Conservation (phyloP, 1,139 yeast genomes). For the Debaryomyces subglobosus region DNA sequence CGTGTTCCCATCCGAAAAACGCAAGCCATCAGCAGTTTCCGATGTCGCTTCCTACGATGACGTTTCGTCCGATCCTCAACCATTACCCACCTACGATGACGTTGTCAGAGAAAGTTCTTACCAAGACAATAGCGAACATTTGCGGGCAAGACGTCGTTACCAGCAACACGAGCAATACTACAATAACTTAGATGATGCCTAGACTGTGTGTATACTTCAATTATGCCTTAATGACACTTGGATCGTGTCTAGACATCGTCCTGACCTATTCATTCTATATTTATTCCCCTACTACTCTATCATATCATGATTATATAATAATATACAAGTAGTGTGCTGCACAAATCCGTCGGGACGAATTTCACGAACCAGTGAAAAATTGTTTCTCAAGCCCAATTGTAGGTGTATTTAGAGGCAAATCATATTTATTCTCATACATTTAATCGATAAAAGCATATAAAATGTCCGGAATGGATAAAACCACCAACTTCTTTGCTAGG, state of each 20-base stretch:
- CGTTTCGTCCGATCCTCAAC: slow-evolving; percentile 3
- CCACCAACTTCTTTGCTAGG: slow-evolving; percentile 48
- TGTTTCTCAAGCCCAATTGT: slow-evolving; percentile 8
- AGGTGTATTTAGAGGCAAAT: slow-evolving; percentile 7
- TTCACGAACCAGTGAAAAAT: slow-evolving; percentile 23
- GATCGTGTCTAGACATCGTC: not conserved
- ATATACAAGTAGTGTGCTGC: not conserved
- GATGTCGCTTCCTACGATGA: not conserved
- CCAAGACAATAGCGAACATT: slow-evolving; percentile 32
- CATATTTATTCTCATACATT: slow-evolving; percentile 4
- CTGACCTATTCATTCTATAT: not conserved
- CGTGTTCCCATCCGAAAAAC: slow-evolving; percentile 1
- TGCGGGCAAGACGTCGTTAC: slow-evolving; percentile 38
- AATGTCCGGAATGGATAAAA: slow-evolving; percentile 20
- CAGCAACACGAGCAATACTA: slow-evolving; percentile 42
- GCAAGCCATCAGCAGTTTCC: not conserved
- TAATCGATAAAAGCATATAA: not conserved
- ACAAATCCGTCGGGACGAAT: slow-evolving; percentile 9
- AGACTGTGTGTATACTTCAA: not conserved
- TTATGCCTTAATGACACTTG: not conserved
- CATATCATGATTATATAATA: slow-evolving; percentile 9
- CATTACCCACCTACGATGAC: slow-evolving; percentile 42
- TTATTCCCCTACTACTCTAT: not conserved
- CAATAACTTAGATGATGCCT: slow-evolving; percentile 22
- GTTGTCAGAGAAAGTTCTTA: slow-evolving; percentile 30